These are phyloP conservation scores for Cercospora sesami DNA, from an alignment of 2,329 filamentous ascomycete species.

Conservation along the genomic window DNA sequence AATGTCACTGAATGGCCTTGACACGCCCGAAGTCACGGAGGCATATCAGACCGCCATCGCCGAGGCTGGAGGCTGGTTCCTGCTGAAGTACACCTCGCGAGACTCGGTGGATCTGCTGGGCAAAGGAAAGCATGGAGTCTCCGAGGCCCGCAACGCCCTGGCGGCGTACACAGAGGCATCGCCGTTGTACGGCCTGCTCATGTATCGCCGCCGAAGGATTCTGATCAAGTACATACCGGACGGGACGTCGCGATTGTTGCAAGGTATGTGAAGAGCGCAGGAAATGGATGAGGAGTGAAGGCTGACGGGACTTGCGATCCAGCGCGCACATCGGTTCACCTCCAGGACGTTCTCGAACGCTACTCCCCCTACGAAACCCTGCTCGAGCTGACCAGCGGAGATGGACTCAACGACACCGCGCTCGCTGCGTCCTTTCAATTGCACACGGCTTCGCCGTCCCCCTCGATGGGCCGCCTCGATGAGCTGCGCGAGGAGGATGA, in stretches of 20 bases:
- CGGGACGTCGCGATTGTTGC: conserved; percentile 82
- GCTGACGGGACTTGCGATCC: conserved; percentile 18
- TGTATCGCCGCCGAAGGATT: conserved; percentile 85
- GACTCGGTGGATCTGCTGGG: conserved; percentile 81
- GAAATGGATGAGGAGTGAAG: not conserved
- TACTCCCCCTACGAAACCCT: conserved; percentile 86
- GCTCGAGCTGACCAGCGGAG: conserved; percentile 71
- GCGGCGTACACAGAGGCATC: conserved; percentile 78
- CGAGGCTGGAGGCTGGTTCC: conserved; percentile 94
- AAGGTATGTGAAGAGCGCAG: conserved; percentile 63
- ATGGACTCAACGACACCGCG: conserved; percentile 82
- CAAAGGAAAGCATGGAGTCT: conserved; percentile 76
- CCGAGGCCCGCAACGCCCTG: conserved; percentile 77
- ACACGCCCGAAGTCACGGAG: conserved; percentile 75
- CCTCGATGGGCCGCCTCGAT: conserved; percentile 78
- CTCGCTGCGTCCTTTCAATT: conserved; percentile 86
- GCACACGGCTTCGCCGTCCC: conserved; percentile 82
- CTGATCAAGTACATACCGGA: conserved; percentile 91
- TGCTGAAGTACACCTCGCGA: conserved; percentile 85
- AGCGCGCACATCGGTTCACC: conserved; percentile 79
- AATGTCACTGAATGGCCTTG: conserved; percentile 97
- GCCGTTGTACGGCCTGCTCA: conserved; percentile 87
- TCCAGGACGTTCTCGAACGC: conserved; percentile 60
- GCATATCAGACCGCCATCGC: conserved; percentile 76
- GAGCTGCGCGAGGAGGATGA: conserved; percentile 94